Percentiles rank a stretch among this genome's conserved stretches.
These are phyloP conservation scores for Fusarium chuoi DNA, from an alignment of 2,329 filamentous ascomycete genomes.

Conservation along the genomic window DNA sequence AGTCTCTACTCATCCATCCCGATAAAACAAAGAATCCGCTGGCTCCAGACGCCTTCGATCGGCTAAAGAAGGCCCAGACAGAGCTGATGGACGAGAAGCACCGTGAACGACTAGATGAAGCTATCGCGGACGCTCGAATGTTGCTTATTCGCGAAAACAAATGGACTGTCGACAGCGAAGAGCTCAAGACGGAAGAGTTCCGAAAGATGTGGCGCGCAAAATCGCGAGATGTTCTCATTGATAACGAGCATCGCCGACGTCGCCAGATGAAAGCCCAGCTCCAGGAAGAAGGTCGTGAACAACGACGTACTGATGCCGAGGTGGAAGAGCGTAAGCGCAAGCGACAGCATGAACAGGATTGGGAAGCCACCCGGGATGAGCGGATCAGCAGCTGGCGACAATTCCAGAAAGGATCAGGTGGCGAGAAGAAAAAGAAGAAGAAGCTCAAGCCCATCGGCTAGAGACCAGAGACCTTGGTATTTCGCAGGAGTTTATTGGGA, in stretches of 20 bases:
- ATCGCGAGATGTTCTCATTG: constrained; percentile 87
- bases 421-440: constrained; percentile 74
- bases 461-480: constrained; percentile 40
- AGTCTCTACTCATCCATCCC: constrained; percentile 98
- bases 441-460: constrained; percentile 73
- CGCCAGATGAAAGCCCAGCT: constrained; percentile 92
- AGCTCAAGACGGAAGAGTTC: constrained; percentile 86
- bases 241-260: constrained; percentile 86
- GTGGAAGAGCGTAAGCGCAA: constrained; percentile 82
- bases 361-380: constrained; percentile 92
- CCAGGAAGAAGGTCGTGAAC: constrained; percentile 93
- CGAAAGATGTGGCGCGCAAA: constrained; percentile 89
- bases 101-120: constrained; percentile 87
- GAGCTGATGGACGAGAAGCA: constrained; percentile 94
- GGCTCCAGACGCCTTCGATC: constrained; percentile 95
- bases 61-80: constrained; percentile 93
- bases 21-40: constrained; percentile 94
- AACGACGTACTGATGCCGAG: constrained; percentile 88
- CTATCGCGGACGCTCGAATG: constrained; percentile 95
- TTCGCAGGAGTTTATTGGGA: constrained; percentile 18
- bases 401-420: constrained; percentile 80
- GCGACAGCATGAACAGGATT: constrained; percentile 92
- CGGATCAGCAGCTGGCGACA: constrained; percentile 94
- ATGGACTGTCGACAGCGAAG: constrained; percentile 87
- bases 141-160: constrained; percentile 94